phyloP scores from a whole-genome alignment of 208 protist genomes.

The Trypanosoma rangeli region DNA sequence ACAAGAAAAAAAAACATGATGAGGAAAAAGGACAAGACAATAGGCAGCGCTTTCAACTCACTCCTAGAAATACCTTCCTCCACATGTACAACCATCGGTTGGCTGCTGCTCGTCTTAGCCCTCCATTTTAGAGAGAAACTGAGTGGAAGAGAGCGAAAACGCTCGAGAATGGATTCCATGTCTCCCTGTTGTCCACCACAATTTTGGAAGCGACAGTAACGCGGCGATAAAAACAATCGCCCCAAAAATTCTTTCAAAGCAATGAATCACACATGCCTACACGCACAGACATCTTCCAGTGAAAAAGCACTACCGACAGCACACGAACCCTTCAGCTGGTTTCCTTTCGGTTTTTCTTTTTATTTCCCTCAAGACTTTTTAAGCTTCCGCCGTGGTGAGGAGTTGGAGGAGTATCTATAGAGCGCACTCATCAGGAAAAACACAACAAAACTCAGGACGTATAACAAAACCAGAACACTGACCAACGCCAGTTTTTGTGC shows the following conservation, averaged over 20 bases:
- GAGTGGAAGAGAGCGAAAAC: conserved; percentile 1
- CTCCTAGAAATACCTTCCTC: neutral
- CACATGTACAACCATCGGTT: neutral
- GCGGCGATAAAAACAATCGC: neutral
- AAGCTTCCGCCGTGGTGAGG: neutral
- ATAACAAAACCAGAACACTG: neutral
- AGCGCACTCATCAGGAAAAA: conserved; percentile 10
- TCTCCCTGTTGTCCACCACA: neutral
- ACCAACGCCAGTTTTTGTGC: conserved; percentile 14
- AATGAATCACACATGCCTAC: neutral
- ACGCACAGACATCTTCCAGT: neutral
- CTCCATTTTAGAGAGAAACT: neutral
- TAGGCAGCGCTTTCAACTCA: neutral
- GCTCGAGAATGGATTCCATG: neutral
- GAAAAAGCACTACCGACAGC: neutral
- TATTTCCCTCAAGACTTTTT: neutral
- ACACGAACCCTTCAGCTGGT: neutral
- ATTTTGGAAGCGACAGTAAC: conserved; percentile 1
- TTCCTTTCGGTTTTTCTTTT: neutral
- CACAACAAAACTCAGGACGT: conserved; percentile 14
- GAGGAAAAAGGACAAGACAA: neutral
- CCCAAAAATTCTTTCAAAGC: neutral
- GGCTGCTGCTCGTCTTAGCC: neutral
- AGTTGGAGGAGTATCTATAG: conserved; percentile 6
- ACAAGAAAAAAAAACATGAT: conserved; percentile 5